A percentile compares a stretch with the other conserved stretches of the same genome.
Evolutionary conservation across 495 filamentous ascomycete genomes (phyloP).

Genomic region (Sphaerosporella brunnea): DNA sequence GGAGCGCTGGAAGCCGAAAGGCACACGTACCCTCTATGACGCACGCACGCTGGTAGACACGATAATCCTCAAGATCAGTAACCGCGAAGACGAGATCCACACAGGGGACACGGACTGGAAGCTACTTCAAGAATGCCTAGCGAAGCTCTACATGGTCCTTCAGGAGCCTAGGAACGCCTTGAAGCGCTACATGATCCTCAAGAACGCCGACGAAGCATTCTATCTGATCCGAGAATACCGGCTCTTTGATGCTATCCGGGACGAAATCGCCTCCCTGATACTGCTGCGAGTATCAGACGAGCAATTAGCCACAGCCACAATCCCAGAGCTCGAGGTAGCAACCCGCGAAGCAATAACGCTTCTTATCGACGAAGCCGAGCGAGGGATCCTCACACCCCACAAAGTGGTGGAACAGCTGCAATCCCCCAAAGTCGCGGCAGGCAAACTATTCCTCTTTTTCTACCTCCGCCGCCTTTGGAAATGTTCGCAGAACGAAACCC

Average conservation of each 20-base stretch:
- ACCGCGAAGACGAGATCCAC: constrained; percentile 44
- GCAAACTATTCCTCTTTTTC: constrained; percentile 66
- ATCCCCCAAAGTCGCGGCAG: constrained; percentile 27
- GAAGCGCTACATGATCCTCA: constrained; percentile 69
- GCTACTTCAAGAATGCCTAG: constrained; percentile 63
- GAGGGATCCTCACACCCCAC: constrained; percentile 64
- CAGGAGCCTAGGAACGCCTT: constrained; percentile 68
- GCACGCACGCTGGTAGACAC: constrained; percentile 46
- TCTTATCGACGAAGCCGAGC: constrained; percentile 76
- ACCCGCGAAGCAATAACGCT: constrained; percentile 67
- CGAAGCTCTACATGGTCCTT: constrained; percentile 61
- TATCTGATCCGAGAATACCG: constrained; percentile 64
- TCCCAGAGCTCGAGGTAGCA: constrained; percentile 52
- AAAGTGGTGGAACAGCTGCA: constrained; percentile 60
- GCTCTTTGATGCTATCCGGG: constrained; percentile 64
- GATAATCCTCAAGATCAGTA: constrained; percentile 58
- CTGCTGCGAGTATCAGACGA: constrained; percentile 64
- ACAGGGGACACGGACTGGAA: constrained; percentile 39
- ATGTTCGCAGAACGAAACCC: not conserved
- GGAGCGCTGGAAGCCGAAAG: constrained; percentile 62
- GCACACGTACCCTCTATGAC: constrained; percentile 42
- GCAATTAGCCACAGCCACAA: constrained; percentile 45
- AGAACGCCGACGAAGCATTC: constrained; percentile 83
- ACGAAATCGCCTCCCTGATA: constrained; percentile 79
- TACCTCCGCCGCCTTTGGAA: constrained; percentile 73